Conservation (phyloP, 164 flowering plant genomes). For the Cinnamomum chago region DNA sequence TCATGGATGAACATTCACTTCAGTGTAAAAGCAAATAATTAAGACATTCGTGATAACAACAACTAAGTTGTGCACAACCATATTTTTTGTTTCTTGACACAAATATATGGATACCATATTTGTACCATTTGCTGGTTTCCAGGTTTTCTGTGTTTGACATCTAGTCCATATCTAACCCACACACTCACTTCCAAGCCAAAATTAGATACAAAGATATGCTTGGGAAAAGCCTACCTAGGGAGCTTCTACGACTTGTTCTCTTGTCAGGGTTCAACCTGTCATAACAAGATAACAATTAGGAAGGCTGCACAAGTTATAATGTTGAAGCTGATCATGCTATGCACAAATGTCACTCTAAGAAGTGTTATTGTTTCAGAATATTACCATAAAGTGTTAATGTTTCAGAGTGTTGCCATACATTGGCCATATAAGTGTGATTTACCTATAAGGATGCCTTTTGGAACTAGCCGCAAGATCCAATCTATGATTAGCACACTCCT, state of each 20-base stretch:
- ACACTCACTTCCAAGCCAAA: neutral
- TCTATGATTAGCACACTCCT: conserved; percentile 40
- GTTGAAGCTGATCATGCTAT: neutral
- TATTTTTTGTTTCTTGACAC: too few relatives aligned
- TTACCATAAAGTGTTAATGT: too few relatives aligned
- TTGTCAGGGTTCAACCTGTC: conserved; percentile 44
- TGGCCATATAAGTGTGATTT: conserved; percentile 3
- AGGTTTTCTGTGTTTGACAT: neutral
- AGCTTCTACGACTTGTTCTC: conserved; percentile 25
- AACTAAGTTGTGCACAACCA: neutral
- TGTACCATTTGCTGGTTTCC: neutral
- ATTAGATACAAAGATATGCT: neutral
- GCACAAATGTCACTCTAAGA: neutral
- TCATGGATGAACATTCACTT: neutral
- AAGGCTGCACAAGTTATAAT: neutral
- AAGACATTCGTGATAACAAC: neutral
- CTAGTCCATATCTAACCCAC: neutral
- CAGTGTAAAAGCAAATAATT: neutral
- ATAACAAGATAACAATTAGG: conserved; percentile 8
- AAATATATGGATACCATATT: neutral
- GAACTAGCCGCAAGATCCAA: conserved; percentile 24
- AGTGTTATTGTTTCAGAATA: neutral
- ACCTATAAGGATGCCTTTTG: conserved; percentile 60
- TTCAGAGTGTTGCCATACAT: neutral
- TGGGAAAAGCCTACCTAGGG: conserved; percentile 19